Evolutionary conservation across 2,329 filamentous ascomycete genomes (phyloP).

Genomic region (Colletotrichum liriopes): DNA sequence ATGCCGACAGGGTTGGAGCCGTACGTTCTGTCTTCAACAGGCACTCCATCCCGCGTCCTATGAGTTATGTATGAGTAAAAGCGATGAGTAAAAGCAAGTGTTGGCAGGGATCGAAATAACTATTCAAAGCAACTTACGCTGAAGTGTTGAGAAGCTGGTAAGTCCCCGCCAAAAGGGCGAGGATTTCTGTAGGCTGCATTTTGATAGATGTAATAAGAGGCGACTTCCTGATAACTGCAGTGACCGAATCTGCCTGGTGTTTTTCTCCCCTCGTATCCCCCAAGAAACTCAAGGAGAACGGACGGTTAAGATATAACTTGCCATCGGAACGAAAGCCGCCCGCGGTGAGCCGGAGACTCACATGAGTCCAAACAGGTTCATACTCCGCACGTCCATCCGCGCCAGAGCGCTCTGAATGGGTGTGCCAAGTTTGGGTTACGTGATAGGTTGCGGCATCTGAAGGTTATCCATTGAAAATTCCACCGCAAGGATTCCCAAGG

Average conservation of each 20-base stretch:
- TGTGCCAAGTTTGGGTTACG: neutral
- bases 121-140: slow-evolving; percentile 14
- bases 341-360: neutral
- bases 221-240: neutral
- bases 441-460: slow-evolving; percentile 32
- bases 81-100: neutral
- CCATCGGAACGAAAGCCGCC: neutral
- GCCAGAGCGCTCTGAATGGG: slow-evolving; percentile 1
- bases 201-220: neutral
- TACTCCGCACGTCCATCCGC: slow-evolving; percentile 15
- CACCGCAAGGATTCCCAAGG: slow-evolving; percentile 2
- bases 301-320: neutral
- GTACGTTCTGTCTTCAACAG: slow-evolving; percentile 43
- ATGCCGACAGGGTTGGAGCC: slow-evolving; percentile 46
- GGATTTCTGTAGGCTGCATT: slow-evolving; percentile 41
- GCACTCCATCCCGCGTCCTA: slow-evolving; percentile 41
- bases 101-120: no score
- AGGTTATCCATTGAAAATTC: neutral
- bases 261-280: neutral
- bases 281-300: neutral
- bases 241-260: neutral
- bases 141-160: slow-evolving; percentile 43
- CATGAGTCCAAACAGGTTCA: slow-evolving; percentile 15
- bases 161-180: slow-evolving; percentile 41
- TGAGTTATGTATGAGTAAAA: neutral